phyloP scores from a whole-genome alignment of 371 early-diverging fungal species.

The Mortierella polycephala region DNA sequence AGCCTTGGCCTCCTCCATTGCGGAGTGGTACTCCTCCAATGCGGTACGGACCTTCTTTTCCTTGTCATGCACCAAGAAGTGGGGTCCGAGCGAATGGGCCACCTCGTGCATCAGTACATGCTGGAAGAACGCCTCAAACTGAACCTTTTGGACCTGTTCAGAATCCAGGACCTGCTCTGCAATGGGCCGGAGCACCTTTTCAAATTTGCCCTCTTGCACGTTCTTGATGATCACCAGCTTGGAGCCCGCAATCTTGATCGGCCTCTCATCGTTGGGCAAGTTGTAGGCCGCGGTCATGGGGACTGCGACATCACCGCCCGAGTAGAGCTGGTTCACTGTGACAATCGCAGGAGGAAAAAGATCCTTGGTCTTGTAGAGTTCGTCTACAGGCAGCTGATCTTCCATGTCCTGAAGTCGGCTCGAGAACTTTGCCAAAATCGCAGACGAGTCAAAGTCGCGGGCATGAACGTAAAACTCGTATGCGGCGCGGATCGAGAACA shows the following conservation, averaged over 20 bases:
- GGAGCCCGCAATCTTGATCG: conserved; percentile 78
- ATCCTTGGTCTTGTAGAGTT: conserved; percentile 74
- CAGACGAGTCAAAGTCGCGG: conserved; percentile 73
- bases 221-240: conserved; percentile 86
- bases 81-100: conserved; percentile 83
- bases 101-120: conserved; percentile 86
- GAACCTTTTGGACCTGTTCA: conserved; percentile 66
- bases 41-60: conserved; percentile 74
- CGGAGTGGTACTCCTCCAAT: conserved; percentile 78
- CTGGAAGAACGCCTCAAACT: conserved; percentile 81
- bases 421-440: conserved; percentile 75
- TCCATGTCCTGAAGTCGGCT: conserved; percentile 76
- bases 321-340: conserved; percentile 82
- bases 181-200: conserved; percentile 75
- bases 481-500: conserved; percentile 75
- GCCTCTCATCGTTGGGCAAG: conserved; percentile 85
- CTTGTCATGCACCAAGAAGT: conserved; percentile 63
- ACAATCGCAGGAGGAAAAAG: conserved; percentile 80
- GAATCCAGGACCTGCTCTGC: conserved; percentile 66
- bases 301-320: conserved; percentile 80
- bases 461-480: conserved; percentile 82
- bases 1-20: conserved; percentile 88
- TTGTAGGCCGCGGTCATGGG: conserved; percentile 87
- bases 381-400: conserved; percentile 77
- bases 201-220: conserved; percentile 82